Conservation (phyloP, 2,329 filamentous ascomycete species). For the Sclerotinia spermophila region DNA sequence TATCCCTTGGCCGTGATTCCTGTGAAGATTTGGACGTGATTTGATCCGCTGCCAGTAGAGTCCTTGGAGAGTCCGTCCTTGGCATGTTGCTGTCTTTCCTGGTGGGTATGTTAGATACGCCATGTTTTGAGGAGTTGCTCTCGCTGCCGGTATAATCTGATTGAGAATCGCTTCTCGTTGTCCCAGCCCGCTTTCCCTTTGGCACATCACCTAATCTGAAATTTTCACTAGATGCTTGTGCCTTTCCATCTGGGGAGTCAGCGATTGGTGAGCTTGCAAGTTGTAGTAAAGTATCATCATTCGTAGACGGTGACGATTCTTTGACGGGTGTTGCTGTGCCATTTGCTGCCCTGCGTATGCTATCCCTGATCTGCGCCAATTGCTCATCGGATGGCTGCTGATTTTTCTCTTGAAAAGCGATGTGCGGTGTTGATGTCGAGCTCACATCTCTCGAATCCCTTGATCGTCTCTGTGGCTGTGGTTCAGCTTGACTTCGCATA, state of each 20-base stretch:
- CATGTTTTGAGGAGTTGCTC: slow-evolving; percentile 38
- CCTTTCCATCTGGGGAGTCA: slow-evolving; percentile 37
- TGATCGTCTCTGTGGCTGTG: slow-evolving; percentile 20
- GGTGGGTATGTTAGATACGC: slow-evolving; percentile 25
- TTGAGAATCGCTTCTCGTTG: slow-evolving; percentile 37
- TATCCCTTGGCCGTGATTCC: slow-evolving; percentile 56
- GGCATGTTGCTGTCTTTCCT: slow-evolving; percentile 20
- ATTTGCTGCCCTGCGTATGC: slow-evolving; percentile 42
- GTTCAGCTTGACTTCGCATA: slow-evolving; percentile 40
- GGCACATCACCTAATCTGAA: slow-evolving; percentile 82
- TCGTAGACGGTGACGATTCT: slow-evolving; percentile 27
- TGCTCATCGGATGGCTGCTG: slow-evolving; percentile 61
- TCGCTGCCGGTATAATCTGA: slow-evolving; percentile 36
- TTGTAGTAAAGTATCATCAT: slow-evolving; percentile 34
- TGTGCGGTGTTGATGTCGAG: slow-evolving; percentile 68
- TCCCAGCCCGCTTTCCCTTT: slow-evolving; percentile 54
- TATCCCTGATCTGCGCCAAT: slow-evolving; percentile 45
- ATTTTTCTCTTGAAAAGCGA: slow-evolving; percentile 83
- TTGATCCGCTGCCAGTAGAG: slow-evolving; percentile 38
- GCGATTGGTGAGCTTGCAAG: slow-evolving; percentile 31
- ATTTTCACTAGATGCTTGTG: slow-evolving; percentile 47
- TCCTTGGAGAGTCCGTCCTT: slow-evolving; percentile 31
- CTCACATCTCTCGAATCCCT: slow-evolving; percentile 43
- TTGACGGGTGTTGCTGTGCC: slow-evolving; percentile 27
- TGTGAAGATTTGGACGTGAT: slow-evolving; percentile 53